Conservation (phyloP, 768 basidiomycete genomes). For the Amanita exitialis region DNA sequence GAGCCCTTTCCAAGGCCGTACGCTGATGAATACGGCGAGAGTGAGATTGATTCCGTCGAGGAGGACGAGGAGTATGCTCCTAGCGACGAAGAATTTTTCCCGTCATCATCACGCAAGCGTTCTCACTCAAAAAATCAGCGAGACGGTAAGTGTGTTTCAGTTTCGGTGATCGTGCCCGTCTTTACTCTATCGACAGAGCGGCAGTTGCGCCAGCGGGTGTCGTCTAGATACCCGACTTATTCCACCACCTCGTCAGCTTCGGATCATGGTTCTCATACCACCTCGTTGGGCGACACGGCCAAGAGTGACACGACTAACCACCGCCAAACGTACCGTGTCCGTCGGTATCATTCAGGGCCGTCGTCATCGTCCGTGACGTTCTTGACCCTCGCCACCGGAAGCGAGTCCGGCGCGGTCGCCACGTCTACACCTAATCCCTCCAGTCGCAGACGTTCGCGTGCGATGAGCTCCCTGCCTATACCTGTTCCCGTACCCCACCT, state of each 20-base stretch:
- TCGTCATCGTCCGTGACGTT: slow-evolving; percentile 2
- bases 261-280: slow-evolving; percentile 6
- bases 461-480: slow-evolving; percentile 28
- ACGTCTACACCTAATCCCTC: slow-evolving; percentile 8
- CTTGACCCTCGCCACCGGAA: slow-evolving; percentile 5
- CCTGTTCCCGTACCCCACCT: slow-evolving; percentile 61
- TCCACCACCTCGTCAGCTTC: slow-evolving; percentile 7
- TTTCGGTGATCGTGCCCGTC: slow-evolving; percentile 9
- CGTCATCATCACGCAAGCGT: slow-evolving; percentile 3
- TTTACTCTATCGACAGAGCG: slow-evolving; percentile 4
- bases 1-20: not conserved
- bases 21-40: slow-evolving; percentile 5
- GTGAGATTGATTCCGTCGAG: slow-evolving; percentile 6
- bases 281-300: not conserved
- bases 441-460: slow-evolving; percentile 24
- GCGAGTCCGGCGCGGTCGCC: slow-evolving; percentile 6
- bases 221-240: slow-evolving; percentile 12
- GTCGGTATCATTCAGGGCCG: slow-evolving; percentile 6
- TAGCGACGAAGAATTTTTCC: slow-evolving; percentile 15
- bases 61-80: slow-evolving; percentile 15
- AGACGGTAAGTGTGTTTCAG: slow-evolving; percentile 7
- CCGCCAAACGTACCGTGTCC: slow-evolving; percentile 4
- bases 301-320: not conserved
- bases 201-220: slow-evolving; percentile 11
- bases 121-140: slow-evolving; percentile 1